phyloP scores from a whole-genome alignment of 192 early-diverging fungal genomes.

The Mortierella hygrophila region DNA sequence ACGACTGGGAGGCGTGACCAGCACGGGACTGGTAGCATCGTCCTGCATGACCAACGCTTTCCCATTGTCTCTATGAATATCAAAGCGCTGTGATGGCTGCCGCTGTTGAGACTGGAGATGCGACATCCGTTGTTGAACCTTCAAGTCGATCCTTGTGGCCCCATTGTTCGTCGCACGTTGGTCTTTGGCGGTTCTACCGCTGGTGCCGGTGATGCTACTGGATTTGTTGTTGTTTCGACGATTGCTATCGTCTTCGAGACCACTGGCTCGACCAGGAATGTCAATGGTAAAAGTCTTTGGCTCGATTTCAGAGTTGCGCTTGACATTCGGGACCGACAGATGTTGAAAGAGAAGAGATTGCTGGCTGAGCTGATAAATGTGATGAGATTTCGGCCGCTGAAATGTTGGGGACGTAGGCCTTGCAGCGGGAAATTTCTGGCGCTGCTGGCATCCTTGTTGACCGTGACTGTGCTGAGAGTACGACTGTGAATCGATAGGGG shows the following conservation, averaged over 20 bases:
- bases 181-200: not conserved
- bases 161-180: not conserved
- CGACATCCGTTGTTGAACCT: not conserved
- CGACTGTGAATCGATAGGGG: not conserved
- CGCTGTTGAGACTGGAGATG: not conserved
- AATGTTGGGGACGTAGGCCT: not conserved
- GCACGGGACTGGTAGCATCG: not conserved
- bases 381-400: not conserved
- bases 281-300: not conserved
- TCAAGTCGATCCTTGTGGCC: not conserved
- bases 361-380: not conserved
- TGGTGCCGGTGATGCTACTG: not conserved
- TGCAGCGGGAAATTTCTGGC: not conserved
- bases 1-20: not conserved
- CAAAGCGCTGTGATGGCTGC: conserved; percentile 2
- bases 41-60: not conserved
- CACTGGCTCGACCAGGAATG: conserved; percentile 14
- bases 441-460: conserved; percentile 5
- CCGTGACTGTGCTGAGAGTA: conserved; percentile 3
- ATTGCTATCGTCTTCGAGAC: not conserved
- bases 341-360: not conserved
- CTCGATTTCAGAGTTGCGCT: not conserved
- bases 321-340: not conserved
- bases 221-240: not conserved
- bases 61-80: not conserved